Evolutionary conservation across 106 monocot species (phyloP).

Genomic region (Allium cepa): DNA sequence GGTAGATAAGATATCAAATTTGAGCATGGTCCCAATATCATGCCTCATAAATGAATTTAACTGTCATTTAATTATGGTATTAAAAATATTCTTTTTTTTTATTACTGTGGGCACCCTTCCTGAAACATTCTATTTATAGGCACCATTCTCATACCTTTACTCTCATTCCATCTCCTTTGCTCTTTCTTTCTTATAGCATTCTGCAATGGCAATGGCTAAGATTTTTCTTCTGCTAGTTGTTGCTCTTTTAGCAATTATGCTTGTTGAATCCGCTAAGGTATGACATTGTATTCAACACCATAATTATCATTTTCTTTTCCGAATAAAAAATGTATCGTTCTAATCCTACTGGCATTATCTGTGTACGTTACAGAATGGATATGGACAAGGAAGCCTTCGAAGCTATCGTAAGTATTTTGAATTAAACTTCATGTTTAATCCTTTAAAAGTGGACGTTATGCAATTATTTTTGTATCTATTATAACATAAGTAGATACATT

Average conservation of each 20-base stretch:
- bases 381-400: slow-evolving; percentile 34
- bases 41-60: too few species aligned
- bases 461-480: neutral
- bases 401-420: slow-evolving; percentile 30
- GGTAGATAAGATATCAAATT: too few species aligned
- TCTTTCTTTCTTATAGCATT: neutral
- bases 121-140: slow-evolving; percentile 10
- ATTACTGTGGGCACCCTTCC: neutral
- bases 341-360: neutral
- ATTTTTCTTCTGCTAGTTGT: slow-evolving; percentile 26
- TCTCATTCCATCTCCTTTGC: neutral
- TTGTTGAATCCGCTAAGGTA: slow-evolving; percentile 41
- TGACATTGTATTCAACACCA: neutral
- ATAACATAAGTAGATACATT: neutral
- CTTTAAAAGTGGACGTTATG: neutral
- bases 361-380: neutral
- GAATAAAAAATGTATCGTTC: neutral
- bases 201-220: slow-evolving; percentile 37
- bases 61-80: neutral
- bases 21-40: too few species aligned
- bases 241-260: slow-evolving; percentile 34
- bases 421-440: too few species aligned
- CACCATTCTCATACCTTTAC: slow-evolving; percentile 5
- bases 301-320: neutral
- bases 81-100: slow-evolving; percentile 1